Evolutionary conservation across 345 rosid genomes (phyloP), one percentile per base, ranked within the genome.

Genomic region (Trapa incisa): DNA sequence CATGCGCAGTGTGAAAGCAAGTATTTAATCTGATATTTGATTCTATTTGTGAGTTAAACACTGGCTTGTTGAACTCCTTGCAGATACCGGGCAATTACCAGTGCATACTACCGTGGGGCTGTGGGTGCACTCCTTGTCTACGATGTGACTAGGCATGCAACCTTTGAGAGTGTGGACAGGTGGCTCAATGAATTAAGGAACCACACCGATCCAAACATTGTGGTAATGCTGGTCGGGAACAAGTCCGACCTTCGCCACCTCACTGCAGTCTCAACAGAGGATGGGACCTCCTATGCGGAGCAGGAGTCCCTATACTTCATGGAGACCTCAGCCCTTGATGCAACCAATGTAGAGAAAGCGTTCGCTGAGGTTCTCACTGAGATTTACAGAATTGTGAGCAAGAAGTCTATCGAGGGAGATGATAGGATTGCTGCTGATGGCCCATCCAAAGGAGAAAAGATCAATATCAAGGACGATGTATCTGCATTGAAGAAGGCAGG

Each of bases 31-130:
- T 53, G 67, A 64, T 64, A 22, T 5, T 62, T 62, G 65, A 41
- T 70, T 62, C 52, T n/a, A 22, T 65, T 32, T 57, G 47, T 29
- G 14, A 65, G 33, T 47, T 32, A 0, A 52, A 22, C 2, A 4
- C 57, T 2, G 4, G 29, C 13, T 52, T 29, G 29, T 22, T 22
- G 29, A 52, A 52, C 61, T 57, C 13, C 7, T 67, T 54, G 41
- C 75, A 85, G 90, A 78, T 85, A 85, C 72, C 84, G 90, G 37
- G 90, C 90, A 65, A 83, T 85, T 76, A 85, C 90, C 12, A 85
- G 90, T 64, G 90, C 90, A 69, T 85, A 85, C 79, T 85, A 85
- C 72, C 83, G 90, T 64, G 90, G 90, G 75, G 90, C 90, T 12
- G 83, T 82, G 16, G 90, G 90, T 8, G 90, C 90, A 65, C 83